Percentiles rank a stretch among this genome's conserved stretches.
Evolutionary conservation across 768 basidiomycete genomes (phyloP).

Genomic region (Boletales sp.): DNA sequence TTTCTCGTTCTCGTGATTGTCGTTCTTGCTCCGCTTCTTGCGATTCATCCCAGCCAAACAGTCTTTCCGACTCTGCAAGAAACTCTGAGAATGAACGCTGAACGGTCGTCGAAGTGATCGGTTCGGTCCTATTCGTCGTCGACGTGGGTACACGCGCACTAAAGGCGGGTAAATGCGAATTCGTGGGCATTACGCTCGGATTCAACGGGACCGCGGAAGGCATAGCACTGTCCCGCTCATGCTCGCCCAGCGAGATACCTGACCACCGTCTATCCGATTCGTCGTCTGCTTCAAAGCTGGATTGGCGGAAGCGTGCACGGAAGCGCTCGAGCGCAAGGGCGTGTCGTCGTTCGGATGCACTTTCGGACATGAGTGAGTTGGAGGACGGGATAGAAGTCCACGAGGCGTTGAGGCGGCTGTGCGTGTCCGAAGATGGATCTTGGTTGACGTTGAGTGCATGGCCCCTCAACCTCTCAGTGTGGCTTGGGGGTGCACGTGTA

Average conservation of each 20-base stretch:
- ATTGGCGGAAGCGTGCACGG: conserved; percentile 18
- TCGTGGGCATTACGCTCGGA: conserved; percentile 5
- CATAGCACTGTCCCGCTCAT: conserved; percentile 9
- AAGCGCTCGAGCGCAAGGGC: conserved; percentile 36
- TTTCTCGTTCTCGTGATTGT: conserved; percentile 1
- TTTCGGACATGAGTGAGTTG: conserved; percentile 44
- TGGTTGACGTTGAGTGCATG: conserved; percentile 7
- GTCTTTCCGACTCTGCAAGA: conserved; percentile 14
- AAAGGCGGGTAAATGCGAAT: conserved; percentile 8
- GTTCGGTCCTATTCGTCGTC: conserved; percentile 8
- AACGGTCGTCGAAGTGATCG: conserved; percentile 1
- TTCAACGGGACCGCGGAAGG: conserved; percentile 12
- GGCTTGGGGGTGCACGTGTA: conserved; percentile 12
- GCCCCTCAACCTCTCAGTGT: conserved; percentile 14
- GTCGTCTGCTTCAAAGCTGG: conserved; percentile 24
- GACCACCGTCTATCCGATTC: conserved; percentile 23
- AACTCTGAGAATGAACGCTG: conserved; percentile 24
- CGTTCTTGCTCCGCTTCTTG: conserved; percentile 9
- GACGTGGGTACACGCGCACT: neutral
- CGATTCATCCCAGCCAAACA: conserved; percentile 18
- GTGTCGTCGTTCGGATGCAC: conserved; percentile 39
- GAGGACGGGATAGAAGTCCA: conserved; percentile 33
- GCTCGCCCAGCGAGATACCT: conserved; percentile 15
- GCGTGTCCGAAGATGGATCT: conserved; percentile 11
- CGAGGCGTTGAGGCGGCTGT: conserved; percentile 21